These are phyloP conservation scores for Sordariomycetes sp. DNA, from an alignment of 2,329 filamentous ascomycete genomes.

Conservation along the genomic window DNA sequence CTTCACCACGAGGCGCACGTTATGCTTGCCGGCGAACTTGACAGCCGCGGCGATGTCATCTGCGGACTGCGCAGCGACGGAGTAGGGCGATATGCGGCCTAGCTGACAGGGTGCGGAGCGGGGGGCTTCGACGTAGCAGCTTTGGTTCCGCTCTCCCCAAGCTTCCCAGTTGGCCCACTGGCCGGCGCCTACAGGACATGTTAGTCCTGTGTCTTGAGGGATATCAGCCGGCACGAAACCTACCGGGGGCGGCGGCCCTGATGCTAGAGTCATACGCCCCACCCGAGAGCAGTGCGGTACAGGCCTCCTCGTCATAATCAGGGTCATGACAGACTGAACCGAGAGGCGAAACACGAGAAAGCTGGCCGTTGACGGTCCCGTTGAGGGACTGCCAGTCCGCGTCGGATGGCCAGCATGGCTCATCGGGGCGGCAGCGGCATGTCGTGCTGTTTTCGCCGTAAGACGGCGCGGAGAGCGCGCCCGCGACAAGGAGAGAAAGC, in stretches of 20 bases:
- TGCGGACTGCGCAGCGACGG: conserved; percentile 18
- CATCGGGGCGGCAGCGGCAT: conserved; percentile 38
- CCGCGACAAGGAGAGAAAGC: neutral
- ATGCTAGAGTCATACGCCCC: neutral
- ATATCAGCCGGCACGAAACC: neutral
- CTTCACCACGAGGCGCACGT: conserved; percentile 22
- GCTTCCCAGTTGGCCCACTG: conserved; percentile 27
- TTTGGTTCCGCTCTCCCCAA: conserved; percentile 21
- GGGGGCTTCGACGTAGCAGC: conserved; percentile 20
- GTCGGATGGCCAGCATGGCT: conserved; percentile 40
- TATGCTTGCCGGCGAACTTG: conserved; percentile 23
- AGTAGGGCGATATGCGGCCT: conserved; percentile 24
- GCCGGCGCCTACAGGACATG: conserved; percentile 12
- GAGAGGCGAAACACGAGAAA: conserved; percentile 42
- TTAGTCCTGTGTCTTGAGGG: neutral
- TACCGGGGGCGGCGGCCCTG: neutral
- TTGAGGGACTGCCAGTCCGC: conserved; percentile 40
- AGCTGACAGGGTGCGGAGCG: conserved; percentile 16
- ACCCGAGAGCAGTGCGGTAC: conserved; percentile 18
- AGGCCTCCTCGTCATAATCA: conserved; percentile 30
- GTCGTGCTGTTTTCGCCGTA: neutral
- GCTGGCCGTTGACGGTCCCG: conserved; percentile 32
- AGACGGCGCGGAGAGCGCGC: neutral
- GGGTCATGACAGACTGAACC: conserved; percentile 40
- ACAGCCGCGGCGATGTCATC: conserved; percentile 24